These are phyloP conservation scores for Cnidoscolus chayamansa DNA, from an alignment of 441 rosid species.

Conservation along the genomic window DNA sequence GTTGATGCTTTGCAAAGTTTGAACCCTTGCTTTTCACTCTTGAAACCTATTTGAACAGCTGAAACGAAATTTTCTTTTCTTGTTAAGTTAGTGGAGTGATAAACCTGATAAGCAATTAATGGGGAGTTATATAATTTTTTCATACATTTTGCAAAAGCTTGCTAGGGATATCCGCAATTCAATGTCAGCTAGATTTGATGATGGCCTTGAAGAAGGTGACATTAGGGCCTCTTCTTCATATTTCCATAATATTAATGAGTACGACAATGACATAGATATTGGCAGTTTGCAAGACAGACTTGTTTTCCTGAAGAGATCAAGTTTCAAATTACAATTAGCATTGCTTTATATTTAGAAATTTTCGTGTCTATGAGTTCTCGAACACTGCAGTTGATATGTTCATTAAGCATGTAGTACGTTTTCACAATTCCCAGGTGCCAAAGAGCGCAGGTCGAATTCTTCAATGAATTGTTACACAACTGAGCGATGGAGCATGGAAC, in stretches of 20 bases:
- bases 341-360: neutral
- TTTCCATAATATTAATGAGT: slow-evolving; percentile 51
- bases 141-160: neutral
- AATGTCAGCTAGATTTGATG: slow-evolving; percentile 60
- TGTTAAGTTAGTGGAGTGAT: neutral
- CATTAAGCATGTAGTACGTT: neutral
- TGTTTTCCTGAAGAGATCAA: slow-evolving; percentile 66
- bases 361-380: neutral
- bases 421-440: slow-evolving; percentile 1
- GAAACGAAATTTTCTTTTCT: neutral
- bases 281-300: slow-evolving; percentile 69
- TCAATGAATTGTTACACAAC: neutral
- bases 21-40: neutral
- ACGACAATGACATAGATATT: slow-evolving; percentile 66
- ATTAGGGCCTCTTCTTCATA: slow-evolving; percentile 56
- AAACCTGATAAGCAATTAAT: neutral
- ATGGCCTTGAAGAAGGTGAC: slow-evolving; percentile 82
- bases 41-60: neutral
- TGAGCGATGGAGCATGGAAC: neutral
- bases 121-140: neutral
- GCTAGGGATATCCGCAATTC: slow-evolving; percentile 65
- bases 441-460: neutral
- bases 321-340: slow-evolving; percentile 7
- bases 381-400: neutral
- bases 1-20: neutral